Evolutionary conservation across 768 basidiomycete species (phyloP), one percentile per base, ranked within the genome.

Genomic region (Strobilomyces confusus): DNA sequence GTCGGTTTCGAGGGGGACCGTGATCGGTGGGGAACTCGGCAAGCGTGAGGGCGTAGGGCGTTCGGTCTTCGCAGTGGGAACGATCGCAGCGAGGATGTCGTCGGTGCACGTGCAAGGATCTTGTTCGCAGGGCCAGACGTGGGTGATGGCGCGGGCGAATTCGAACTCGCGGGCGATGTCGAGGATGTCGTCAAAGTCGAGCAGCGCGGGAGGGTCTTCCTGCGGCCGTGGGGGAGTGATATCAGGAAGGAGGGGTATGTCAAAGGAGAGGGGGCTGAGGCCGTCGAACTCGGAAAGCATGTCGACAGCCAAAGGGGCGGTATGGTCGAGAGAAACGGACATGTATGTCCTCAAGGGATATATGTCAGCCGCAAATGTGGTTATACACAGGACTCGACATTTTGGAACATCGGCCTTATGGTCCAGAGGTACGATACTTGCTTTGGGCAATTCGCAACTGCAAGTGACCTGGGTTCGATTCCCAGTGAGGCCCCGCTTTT

Each of bases 401-500:
- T 64, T 70, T 69, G 70, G 2, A 38, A 11, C 13, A 11, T 19
- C 1, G 65, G 65, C 65, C 65, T 69, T 69, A 65, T 66, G 61
- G 65, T 69, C 65, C 67, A 69, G 65, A 69, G 65, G 65, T 66
- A 66, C 65, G 67, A 66, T 69, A 66, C 67, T 66, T 66, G 65
- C 65, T 69, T 66, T 66, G 67, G 65, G 65, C 40, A 14, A 23
- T 7, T 30, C 37, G 41, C 49, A 19, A 60, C 46, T 59, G 57
- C 61, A 62, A 64, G 66, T 69, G 70, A 60, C 69, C 68, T 73
- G 69, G 69, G 70, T 72, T 72, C 71, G 66, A 72, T 68, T 73
- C 69, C 66, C 72, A 67, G 71, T 60, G 60, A 69, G 68, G 72
- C 72, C 70, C 68, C 41, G 26, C 45, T 45, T 59, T 32, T 22